Conservation (phyloP, 306 rosid genomes). For the Medicago truncatula region MtrunA17r5.0-ANR NC_053046.1:1162501-1163000, state of each 20-base stretch:
- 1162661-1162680: not conserved
- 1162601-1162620: not conserved
- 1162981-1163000: constrained; percentile 1
- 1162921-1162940: not conserved
- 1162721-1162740: not conserved
- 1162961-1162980: too few species aligned
- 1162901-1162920: not conserved
- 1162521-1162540: not conserved
- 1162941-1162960: too few species aligned
- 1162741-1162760: constrained; percentile 12
- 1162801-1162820: constrained; percentile 37
- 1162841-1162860: not conserved
- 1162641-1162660: not conserved
- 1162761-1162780: constrained; percentile 16
- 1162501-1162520: constrained; percentile 2
- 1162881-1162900: not conserved
- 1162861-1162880: not conserved
- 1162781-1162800: constrained; percentile 24
- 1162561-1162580: not conserved
- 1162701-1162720: not conserved
- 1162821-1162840: not conserved
- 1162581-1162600: not conserved
- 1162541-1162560: not conserved
- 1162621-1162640: not conserved
- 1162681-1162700: not conserved